Evolutionary conservation across 495 filamentous ascomycete species (phyloP).

Genomic region (Lepidopterella palustris): DNA sequence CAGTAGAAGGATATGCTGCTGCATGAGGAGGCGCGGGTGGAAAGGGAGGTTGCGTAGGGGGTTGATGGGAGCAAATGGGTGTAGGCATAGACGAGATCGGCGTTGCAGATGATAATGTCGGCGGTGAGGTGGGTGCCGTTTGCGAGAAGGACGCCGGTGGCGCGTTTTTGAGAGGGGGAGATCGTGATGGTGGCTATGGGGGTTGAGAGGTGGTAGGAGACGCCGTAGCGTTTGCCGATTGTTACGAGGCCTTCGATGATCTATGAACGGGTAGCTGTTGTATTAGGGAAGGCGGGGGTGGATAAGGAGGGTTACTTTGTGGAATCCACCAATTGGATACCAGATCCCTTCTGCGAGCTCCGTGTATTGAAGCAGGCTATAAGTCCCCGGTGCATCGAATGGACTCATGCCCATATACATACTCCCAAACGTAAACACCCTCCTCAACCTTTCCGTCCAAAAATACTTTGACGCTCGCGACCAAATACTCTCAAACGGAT

Average conservation of each 20-base stretch:
- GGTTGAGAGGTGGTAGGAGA: conserved; percentile 50
- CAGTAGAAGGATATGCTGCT: conserved; percentile 71
- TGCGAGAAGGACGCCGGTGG: conserved; percentile 48
- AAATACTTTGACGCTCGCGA: conserved; percentile 54
- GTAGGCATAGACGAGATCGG: conserved; percentile 65
- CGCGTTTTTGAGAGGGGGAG: conserved; percentile 39
- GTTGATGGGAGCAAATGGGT: conserved; percentile 52
- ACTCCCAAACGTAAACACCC: conserved; percentile 65
- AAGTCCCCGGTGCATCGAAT: conserved; percentile 65
- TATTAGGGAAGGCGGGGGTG: not conserved
- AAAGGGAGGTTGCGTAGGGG: conserved; percentile 43
- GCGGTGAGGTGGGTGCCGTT: conserved; percentile 48
- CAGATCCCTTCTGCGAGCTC: conserved; percentile 67
- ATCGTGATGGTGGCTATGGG: conserved; percentile 47
- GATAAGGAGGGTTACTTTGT: conserved; percentile 38
- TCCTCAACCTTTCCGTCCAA: conserved; percentile 55
- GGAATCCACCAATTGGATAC: conserved; percentile 65
- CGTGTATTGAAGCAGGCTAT: conserved; percentile 64
- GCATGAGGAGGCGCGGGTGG: conserved; percentile 50
- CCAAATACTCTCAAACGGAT: conserved; percentile 62
- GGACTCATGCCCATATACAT: conserved; percentile 77
- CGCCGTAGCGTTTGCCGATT: conserved; percentile 51
- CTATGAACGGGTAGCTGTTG: conserved; percentile 8
- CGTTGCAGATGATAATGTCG: conserved; percentile 60
- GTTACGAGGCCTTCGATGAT: conserved; percentile 48